phyloP scores from a whole-genome alignment of 192 early-diverging fungal genomes.

The Coemansia asiatica region DNA sequence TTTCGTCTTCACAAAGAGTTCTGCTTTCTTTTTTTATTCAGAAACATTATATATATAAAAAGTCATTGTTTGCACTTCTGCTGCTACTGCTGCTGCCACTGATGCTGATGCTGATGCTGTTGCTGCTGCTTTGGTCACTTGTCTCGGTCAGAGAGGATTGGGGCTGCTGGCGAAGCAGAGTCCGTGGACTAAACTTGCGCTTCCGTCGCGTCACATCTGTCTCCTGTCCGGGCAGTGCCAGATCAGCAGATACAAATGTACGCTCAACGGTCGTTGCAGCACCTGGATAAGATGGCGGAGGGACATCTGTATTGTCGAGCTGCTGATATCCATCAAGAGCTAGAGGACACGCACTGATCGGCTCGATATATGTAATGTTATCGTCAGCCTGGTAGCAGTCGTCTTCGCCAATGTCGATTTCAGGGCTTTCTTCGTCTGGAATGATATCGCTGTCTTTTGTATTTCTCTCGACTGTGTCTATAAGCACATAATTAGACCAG shows the following conservation, averaged over 20 bases:
- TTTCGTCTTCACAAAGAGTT: not conserved
- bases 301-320: not conserved
- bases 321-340: conserved; percentile 13
- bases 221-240: conserved; percentile 2
- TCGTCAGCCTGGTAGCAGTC: not conserved
- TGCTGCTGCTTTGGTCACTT: not conserved
- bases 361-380: not conserved
- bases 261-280: conserved; percentile 6
- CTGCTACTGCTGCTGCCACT: no score
- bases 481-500: conserved; percentile 43
- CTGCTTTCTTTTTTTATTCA: not conserved
- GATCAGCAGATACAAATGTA: not conserved
- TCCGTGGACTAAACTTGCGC: not conserved
- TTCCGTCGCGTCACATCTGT: not conserved
- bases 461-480: conserved; percentile 17
- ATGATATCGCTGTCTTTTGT: not conserved
- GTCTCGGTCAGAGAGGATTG: conserved; percentile 1
- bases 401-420: not conserved
- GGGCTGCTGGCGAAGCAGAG: not conserved
- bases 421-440: not conserved
- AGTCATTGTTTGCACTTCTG: not conserved
- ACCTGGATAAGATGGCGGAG: conserved; percentile 14
- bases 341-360: conserved; percentile 1
- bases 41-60: not conserved
- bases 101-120: no score